phyloP scores from a whole-genome alignment of 1,139 yeast genomes.

The Scheffersomyces insectosa region DNA sequence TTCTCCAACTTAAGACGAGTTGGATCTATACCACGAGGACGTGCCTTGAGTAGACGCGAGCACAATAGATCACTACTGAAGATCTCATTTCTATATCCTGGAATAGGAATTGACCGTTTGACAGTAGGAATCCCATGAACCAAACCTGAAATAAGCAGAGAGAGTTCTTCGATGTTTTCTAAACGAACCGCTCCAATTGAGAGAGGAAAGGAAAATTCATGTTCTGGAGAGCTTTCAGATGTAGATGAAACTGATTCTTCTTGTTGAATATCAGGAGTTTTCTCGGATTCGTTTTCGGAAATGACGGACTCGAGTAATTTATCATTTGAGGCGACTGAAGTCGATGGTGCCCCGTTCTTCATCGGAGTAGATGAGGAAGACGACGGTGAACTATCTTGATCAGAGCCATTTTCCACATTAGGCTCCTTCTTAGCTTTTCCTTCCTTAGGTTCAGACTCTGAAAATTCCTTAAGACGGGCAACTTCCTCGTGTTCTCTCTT shows the following conservation, averaged over 20 bases:
- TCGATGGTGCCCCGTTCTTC: background rate
- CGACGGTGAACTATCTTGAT: background rate
- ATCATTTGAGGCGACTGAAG: background rate
- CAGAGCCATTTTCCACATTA: conserved; percentile 6
- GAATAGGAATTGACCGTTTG: conserved; percentile 39
- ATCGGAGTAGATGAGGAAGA: background rate
- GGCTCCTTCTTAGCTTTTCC: conserved; percentile 13
- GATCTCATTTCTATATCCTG: conserved; percentile 42
- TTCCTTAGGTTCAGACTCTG: conserved; percentile 12
- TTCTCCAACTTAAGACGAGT: conserved; percentile 41
- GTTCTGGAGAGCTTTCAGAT: background rate
- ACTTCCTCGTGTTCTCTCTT: conserved; percentile 35
- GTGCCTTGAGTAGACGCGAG: conserved; percentile 24
- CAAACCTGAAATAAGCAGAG: conserved; percentile 24
- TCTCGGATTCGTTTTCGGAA: background rate
- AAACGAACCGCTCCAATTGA: conserved; percentile 29
- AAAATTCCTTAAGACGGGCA: conserved; percentile 31
- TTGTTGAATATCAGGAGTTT: background rate
- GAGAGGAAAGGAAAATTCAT: conserved; percentile 33
- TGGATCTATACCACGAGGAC: conserved; percentile 39
- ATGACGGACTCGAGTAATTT: background rate
- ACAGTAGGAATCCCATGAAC: conserved; percentile 27
- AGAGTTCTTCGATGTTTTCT: conserved; percentile 19
- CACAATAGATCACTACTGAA: conserved; percentile 44
- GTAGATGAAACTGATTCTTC: background rate